Base-by-base conservation (phyloP, 768 basidiomycete genomes). In the Pisolithus orientalis region DNA sequence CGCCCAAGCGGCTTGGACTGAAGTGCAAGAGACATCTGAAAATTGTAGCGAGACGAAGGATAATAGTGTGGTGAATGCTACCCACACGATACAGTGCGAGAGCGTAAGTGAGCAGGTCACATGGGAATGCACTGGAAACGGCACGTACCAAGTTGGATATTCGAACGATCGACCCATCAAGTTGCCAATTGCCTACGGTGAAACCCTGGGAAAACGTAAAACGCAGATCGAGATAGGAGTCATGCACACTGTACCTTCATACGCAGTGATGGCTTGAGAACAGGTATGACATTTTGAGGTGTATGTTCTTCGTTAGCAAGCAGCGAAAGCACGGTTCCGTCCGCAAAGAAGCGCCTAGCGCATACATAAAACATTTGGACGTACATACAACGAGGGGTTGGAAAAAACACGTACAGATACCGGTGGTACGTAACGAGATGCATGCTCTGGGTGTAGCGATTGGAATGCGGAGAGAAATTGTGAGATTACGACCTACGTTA, bases 341-440 rank as follows among this genome's bases (percentile, higher is more conserved):
- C 81, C 0, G 90, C 84, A 59, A 87, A 87, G 73, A 95, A 95
- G 27, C 94, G 90, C 43, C 89, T 91, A 59, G 1, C 29, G 50
- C 11, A 45, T 16, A 21, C 11, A 45, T 16, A 21, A 8, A 45
- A 64, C 38, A 57, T 39, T 2, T 5, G 42, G 29, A 34, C 25
- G 29, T 29, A 27, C 5, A 24, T 29, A 43, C 4, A 17, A 28
- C 16, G 1, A 32, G n/a, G n/a, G 25, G 31, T 5, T 14, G 5
- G 44, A 6, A 27, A 49, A 11, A n/a, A 6, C 7, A 59, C 85
- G 67, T 57, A 89, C 84, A 96, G 76, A 67, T 91, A 95, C 31
- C 94, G 89, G 62, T 94, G 90, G 67, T 95, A 96, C 5, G 91
- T 94, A 61, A 96, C 81, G 53, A 94, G 75, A 62, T 95, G 91